Conservation (phyloP, 495 filamentous ascomycete species). For the Parathielavia appendiculata region DNA sequence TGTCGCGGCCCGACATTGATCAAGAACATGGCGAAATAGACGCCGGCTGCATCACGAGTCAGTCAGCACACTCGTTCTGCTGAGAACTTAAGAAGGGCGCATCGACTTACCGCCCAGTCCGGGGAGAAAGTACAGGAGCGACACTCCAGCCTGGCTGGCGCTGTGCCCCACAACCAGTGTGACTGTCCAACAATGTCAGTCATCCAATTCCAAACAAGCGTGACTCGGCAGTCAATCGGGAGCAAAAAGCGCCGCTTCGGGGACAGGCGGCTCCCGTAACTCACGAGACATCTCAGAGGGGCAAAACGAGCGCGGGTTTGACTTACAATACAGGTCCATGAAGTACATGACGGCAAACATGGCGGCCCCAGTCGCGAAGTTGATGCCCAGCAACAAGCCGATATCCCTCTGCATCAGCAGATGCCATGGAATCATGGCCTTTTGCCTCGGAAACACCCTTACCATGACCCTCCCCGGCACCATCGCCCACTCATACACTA, state of each 20-base stretch:
- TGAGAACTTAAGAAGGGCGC: not conserved
- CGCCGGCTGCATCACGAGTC: constrained; percentile 42
- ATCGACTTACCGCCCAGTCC: constrained; percentile 39
- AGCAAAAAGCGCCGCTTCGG: too few relatives aligned
- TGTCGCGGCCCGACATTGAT: constrained; percentile 53
- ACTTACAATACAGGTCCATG: constrained; percentile 56
- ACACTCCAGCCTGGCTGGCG: constrained; percentile 45
- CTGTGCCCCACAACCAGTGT: constrained; percentile 45
- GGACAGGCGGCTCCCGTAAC: too few relatives aligned
- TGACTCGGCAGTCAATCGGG: too few relatives aligned
- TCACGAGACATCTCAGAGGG: too few relatives aligned
- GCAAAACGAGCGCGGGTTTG: too few relatives aligned
- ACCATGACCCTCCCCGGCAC: constrained; percentile 42
- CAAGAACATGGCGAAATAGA: constrained; percentile 49
- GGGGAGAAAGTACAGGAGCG: constrained; percentile 45
- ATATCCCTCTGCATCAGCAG: constrained; percentile 49
- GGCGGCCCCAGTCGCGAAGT: constrained; percentile 50
- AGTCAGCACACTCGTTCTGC: not conserved
- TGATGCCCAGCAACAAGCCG: constrained; percentile 48
- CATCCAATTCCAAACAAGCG: too few relatives aligned
- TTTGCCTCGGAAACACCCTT: constrained; percentile 42
- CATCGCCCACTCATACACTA: constrained; percentile 53
- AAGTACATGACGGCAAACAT: constrained; percentile 55
- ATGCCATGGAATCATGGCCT: constrained; percentile 54
- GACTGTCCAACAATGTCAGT: too few relatives aligned